Base-by-base conservation (phyloP, 345 rosid genomes). In the Pistacia vera region DNA sequence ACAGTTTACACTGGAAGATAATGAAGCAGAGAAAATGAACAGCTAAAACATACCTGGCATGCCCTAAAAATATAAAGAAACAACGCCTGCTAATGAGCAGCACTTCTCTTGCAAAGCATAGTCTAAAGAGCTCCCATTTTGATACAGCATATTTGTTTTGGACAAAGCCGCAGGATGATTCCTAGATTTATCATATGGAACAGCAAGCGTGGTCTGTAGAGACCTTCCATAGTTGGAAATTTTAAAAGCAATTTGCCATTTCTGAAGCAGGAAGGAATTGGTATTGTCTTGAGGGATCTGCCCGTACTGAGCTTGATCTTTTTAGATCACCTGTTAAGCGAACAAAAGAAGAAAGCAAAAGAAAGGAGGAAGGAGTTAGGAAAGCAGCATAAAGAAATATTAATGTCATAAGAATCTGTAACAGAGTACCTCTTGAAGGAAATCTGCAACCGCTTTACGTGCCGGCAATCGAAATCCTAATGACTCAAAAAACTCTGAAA, bases 291-390 rank as follows among this genome's bases (percentile, higher is more conserved):
- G 93, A 88, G 63, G 86, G 83, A 83, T 95, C 93, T 28, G 95
- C 97, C 98, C 97, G 74, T 92, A 95, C 77, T 95, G 98, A 79
- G 92, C 97, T 89, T 95, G 98, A 89, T 95, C 73, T 91, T 95
- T 79, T 60, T 86, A 49, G 98, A 95, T 95, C 70, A 95, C 97
- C 98, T 95, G 86, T 74, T 48, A 77, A 14, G 61, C 38, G 1
- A 71, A 44, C 25, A 25, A n/a, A 4, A 41, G 9, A 41, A 18
- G 17, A 4, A 30, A 14, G 8, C 14, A 16, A 66, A 41, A 41
- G 44, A 20, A 8, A 17, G 52, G 46, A 61, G 11, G 7, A 44
- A 22, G 12, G 73, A 30, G 65, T 70, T 70, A 77, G 72, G 66
- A 13, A 36, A 73, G 67, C 51, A 49, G 20, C 52, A 46, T 33